Evolutionary conservation across 176 grass and related monocot genomes (phyloP).

Genomic region (bread wheat (Triticum aestivum)): DNA sequence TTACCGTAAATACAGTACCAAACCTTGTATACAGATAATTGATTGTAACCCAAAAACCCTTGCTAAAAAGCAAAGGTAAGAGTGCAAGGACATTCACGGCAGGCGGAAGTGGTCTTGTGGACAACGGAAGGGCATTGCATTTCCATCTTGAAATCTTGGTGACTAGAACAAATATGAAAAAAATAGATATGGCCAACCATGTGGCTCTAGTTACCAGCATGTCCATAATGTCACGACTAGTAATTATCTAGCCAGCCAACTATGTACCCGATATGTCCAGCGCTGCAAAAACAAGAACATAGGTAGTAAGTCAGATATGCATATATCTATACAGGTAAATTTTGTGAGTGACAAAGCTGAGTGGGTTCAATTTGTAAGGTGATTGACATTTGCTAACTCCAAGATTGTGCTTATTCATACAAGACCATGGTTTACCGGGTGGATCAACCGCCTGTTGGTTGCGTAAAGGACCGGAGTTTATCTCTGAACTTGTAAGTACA

Average conservation of each 20-base stretch:
- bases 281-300: background rate
- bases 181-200: background rate
- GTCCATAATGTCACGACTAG: background rate
- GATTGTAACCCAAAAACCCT: background rate
- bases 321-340: no score
- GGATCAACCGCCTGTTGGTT: no score
- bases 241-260: background rate
- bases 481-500: no score
- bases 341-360: no score
- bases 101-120: background rate
- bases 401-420: no score
- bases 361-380: no score
- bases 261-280: background rate
- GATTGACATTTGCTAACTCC: no score
- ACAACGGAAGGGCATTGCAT: background rate
- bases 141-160: background rate
- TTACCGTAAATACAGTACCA: background rate
- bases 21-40: background rate
- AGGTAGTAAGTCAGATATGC: no score
- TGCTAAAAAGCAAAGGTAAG: background rate
- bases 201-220: background rate
- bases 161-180: background rate
- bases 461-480: no score
- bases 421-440: no score
- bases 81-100: background rate